Conservation (phyloP, 179 eudicot species). For the Silene noctiflora region DNA sequence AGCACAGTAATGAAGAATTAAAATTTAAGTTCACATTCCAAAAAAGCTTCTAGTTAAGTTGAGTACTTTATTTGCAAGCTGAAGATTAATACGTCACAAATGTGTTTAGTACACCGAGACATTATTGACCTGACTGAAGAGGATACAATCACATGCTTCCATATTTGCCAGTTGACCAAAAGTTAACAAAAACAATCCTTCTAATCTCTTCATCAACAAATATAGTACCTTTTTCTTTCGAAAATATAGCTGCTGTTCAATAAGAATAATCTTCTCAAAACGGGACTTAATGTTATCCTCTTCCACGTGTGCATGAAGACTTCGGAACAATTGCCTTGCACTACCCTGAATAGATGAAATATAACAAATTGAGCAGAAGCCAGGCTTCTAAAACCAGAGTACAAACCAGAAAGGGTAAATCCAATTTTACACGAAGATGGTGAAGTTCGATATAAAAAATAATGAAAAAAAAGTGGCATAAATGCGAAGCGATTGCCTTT, state of each 20-base stretch:
- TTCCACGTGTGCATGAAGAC: conserved; percentile 89
- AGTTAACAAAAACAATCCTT: background rate
- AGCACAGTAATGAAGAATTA: background rate
- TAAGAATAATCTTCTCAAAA: conserved; percentile 77
- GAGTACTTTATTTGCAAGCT: background rate
- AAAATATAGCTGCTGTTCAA: conserved; percentile 53
- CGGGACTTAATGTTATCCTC: conserved; percentile 89
- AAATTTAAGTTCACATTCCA: background rate
- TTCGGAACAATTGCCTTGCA: conserved; percentile 93
- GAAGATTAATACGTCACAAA: background rate
- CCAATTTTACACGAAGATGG: background rate
- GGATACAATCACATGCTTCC: background rate
- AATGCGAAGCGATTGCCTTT: conserved; percentile 46
- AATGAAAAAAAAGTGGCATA: background rate
- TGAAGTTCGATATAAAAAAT: background rate
- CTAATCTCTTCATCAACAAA: background rate
- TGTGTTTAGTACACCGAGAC: background rate
- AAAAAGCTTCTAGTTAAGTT: background rate
- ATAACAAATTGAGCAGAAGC: conserved; percentile 15
- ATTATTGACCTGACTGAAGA: background rate
- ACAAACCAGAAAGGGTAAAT: conserved; percentile 3
- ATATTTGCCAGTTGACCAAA: background rate
- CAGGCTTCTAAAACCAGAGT: background rate
- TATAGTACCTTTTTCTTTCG: conserved; percentile 58
- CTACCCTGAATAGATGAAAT: conserved; percentile 58